A percentile compares a stretch with the other conserved stretches of the same genome.
Conservation (phyloP, 352 stramenopile species). For the Phytopythium cucurbitacearum region DNA sequence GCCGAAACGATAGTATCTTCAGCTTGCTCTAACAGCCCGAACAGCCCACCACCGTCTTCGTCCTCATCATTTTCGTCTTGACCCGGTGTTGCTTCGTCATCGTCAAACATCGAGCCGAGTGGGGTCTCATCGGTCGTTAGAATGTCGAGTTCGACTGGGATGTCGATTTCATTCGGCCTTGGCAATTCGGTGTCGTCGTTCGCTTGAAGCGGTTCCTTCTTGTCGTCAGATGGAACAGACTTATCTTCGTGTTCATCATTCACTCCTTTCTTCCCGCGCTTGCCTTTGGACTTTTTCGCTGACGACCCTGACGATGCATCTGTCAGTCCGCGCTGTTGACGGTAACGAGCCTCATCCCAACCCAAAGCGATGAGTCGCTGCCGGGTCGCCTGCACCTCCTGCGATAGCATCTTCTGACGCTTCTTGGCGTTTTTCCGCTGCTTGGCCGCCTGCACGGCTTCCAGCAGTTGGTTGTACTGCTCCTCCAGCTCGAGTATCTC, state of each 20-base stretch:
- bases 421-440: constrained; percentile 59
- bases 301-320: neutral
- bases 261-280: constrained; percentile 2
- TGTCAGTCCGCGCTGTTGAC: neutral
- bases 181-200: neutral
- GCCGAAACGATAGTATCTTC: constrained; percentile 28
- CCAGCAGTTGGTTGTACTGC: constrained; percentile 34
- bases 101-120: constrained; percentile 1
- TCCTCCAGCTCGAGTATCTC: constrained; percentile 43
- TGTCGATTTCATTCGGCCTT: constrained; percentile 2
- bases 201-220: neutral
- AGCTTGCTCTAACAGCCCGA: constrained; percentile 35
- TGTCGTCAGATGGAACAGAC: neutral
- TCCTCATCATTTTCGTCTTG: constrained; percentile 7
- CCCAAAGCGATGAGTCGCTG: constrained; percentile 15
- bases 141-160: too few species aligned
- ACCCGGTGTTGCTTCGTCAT: neutral
- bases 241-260: neutral
- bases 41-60: constrained; percentile 21
- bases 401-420: constrained; percentile 27
- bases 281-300: constrained; percentile 1
- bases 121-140: neutral
- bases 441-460: constrained; percentile 31
- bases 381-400: constrained; percentile 18
- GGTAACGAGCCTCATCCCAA: constrained; percentile 23